A percentile compares a stretch with the other conserved stretches of the same genome.
These are phyloP conservation scores for Saccharomycopsis fibuligera DNA, from an alignment of 805 yeast species.

Conservation along the genomic window DNA sequence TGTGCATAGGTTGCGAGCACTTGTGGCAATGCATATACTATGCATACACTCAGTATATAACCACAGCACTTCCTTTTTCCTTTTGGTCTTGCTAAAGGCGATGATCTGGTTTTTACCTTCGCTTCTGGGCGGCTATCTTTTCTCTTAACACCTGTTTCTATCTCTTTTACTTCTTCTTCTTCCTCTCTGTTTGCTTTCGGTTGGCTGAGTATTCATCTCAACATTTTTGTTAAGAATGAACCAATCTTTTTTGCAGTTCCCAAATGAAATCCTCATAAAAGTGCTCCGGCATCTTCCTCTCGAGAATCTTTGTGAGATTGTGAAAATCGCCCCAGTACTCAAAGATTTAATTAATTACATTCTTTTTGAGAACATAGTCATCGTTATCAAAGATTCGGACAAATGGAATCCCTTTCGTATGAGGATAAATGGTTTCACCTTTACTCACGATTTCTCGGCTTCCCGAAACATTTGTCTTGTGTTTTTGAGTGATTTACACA, in stretches of 20 bases:
- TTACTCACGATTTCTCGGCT: background rate
- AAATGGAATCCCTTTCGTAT: background rate
- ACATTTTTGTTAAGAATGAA: background rate
- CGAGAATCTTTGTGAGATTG: background rate
- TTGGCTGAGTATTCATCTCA: background rate
- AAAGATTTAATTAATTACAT: background rate
- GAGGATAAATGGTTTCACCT: constrained; percentile 1
- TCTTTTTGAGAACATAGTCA: constrained; percentile 2
- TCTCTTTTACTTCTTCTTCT: background rate
- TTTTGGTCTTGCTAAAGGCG: no score
- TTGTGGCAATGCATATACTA: no score
- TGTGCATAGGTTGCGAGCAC: no score
- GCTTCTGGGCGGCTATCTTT: no score
- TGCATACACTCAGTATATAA: no score
- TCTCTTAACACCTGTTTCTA: background rate
- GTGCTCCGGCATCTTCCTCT: background rate
- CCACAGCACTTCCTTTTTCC: no score
- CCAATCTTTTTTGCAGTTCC: background rate
- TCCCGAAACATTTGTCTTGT: background rate
- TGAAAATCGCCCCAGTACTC: background rate
- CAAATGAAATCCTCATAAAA: background rate
- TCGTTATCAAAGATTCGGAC: background rate
- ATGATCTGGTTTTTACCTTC: no score
- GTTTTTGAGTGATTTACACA: background rate
- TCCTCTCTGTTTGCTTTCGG: background rate